These are phyloP conservation scores for Sarocladium strictum DNA, from an alignment of 2,329 filamentous ascomycete genomes.

Conservation along the genomic window DNA sequence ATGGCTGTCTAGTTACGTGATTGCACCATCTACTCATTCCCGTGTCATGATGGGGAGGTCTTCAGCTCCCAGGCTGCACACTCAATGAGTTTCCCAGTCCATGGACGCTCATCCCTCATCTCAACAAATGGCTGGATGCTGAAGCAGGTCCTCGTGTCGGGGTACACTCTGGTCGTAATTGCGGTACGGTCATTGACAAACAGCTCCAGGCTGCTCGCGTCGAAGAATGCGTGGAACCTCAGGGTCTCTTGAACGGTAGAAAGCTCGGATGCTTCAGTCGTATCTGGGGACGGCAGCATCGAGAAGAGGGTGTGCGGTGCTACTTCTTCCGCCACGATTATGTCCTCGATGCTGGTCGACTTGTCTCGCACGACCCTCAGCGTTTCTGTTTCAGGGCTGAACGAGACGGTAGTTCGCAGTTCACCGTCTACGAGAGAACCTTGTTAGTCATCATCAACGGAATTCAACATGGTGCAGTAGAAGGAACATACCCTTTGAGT, in stretches of 20 bases:
- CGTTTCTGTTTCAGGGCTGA: background rate
- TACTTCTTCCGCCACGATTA: background rate
- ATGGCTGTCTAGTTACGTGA: too few relatives aligned
- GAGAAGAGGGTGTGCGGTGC: conserved; percentile 3
- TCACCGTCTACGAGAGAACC: background rate
- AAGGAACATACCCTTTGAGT: background rate
- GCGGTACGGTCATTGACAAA: conserved; percentile 23
- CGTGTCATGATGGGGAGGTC: background rate
- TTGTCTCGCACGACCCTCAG: background rate
- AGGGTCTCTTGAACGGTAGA: conserved; percentile 14
- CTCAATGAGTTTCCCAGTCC: background rate
- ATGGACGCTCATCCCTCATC: background rate
- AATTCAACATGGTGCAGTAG: background rate
- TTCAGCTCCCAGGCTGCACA: background rate
- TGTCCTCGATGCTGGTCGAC: background rate
- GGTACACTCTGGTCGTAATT: conserved; percentile 21
- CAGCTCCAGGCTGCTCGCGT: conserved; percentile 19
- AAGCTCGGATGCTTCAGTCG: conserved; percentile 15
- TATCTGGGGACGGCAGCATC: background rate
- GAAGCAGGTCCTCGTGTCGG: conserved; percentile 10
- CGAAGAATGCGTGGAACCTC: conserved; percentile 17
- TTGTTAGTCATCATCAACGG: background rate
- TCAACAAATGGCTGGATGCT: conserved; percentile 12
- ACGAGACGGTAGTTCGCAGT: background rate
- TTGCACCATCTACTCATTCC: too few relatives aligned